Base-by-base conservation (phyloP, 2,329 filamentous ascomycete species). In the Fusarium algeriense region DNA sequence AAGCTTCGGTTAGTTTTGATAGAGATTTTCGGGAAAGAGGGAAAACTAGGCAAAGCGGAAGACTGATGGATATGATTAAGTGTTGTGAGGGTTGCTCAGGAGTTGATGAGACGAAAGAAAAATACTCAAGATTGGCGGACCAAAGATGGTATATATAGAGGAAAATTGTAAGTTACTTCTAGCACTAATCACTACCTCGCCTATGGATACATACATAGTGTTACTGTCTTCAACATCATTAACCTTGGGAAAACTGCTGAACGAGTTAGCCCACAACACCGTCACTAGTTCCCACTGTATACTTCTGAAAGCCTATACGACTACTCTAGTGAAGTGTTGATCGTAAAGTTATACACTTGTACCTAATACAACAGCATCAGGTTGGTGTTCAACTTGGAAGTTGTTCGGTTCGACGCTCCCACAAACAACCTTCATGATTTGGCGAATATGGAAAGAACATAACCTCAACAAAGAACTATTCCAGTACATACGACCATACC, bases 401-500 rank as follows among this genome's bases (percentile, higher is more conserved):
- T 9, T 17, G 34, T 30, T 30, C 15, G 9, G 13, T 13, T 20
- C 8, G 2, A 30, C 9, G 14, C 17, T 7, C 37, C 11, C 11
- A 15, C 23, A 28, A 15, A 46, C 23, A 10, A n/a, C 3, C 23
- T 7, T 46, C 32, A 11, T 8, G 38, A 13, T 15, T n/a, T 20
- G 23, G 3, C 9, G 9, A 2, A 15, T 10, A 17, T 12, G 2
- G 3, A 43, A 10, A 34, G 12, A 26, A 52, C 23, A 57, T 23
- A 32, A 19, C 12, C 32, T 17, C 14, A 50, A 15, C 14, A 6
- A 6, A 14, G 32, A 4, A 9, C 14, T 3, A 37, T 23, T 7
- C 6, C 19, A 38, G 44, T 23, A 57, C 54, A 52, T 57, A 57
- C 54, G 54, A 57, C 54, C 54, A 52, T 57, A 57, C 54, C 54